These are phyloP conservation scores for Fusarium siculi DNA, from an alignment of 2,329 filamentous ascomycete genomes.

Conservation along the genomic window DNA sequence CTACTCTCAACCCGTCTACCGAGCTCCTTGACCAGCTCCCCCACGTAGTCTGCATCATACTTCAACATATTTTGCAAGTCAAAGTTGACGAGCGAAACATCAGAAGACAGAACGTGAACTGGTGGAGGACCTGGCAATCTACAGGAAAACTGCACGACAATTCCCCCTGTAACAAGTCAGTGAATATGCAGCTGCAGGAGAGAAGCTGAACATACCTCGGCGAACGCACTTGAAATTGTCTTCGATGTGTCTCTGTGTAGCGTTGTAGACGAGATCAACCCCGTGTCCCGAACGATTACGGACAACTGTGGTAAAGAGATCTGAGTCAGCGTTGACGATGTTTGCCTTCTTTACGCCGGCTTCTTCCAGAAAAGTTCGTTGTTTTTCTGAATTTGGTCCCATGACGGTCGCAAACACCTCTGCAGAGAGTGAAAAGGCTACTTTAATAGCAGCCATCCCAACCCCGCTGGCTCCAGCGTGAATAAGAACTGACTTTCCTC, in stretches of 20 bases:
- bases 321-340: constrained; percentile 53
- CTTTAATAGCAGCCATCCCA: constrained; percentile 56
- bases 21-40: constrained; percentile 42
- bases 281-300: constrained; percentile 48
- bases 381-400: constrained; percentile 43
- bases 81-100: constrained; percentile 47
- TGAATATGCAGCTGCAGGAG: background rate
- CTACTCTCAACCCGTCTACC: constrained; percentile 5
- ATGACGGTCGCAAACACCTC: constrained; percentile 56
- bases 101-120: constrained; percentile 16
- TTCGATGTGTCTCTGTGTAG: constrained; percentile 51
- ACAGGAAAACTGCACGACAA: constrained; percentile 47
- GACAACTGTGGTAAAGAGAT: constrained; percentile 49
- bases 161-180: constrained; percentile 46
- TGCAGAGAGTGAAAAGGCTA: constrained; percentile 52
- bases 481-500: constrained; percentile 53
- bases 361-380: constrained; percentile 51
- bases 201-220: constrained; percentile 46
- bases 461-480: constrained; percentile 56
- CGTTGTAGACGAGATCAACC: constrained; percentile 59
- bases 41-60: constrained; percentile 48
- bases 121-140: constrained; percentile 33
- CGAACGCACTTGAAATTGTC: constrained; percentile 50
- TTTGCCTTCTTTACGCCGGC: constrained; percentile 49
- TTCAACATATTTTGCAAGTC: constrained; percentile 48